Evolutionary conservation across 2,329 filamentous ascomycete species (phyloP).

Genomic region (Fusarium sulawesiense): DNA sequence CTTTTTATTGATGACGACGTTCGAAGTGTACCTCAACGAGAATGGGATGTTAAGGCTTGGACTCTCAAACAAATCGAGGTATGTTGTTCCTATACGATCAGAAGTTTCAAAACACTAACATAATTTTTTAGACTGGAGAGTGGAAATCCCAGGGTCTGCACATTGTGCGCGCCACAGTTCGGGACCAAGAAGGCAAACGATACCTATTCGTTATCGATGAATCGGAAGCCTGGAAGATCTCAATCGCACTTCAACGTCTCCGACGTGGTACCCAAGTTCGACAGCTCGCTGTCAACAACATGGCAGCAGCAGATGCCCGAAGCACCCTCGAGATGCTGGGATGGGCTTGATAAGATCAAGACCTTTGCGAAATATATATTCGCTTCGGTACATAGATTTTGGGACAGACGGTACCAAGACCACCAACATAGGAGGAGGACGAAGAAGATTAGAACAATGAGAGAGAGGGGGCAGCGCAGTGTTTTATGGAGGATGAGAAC

Average conservation of each 20-base stretch:
- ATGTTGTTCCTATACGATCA: slow-evolving; percentile 73
- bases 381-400: slow-evolving; percentile 45
- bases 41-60: slow-evolving; percentile 99
- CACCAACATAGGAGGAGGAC: slow-evolving; percentile 4
- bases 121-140: slow-evolving; percentile 62
- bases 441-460: slow-evolving; percentile 21
- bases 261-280: slow-evolving; percentile 70
- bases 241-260: slow-evolving; percentile 69
- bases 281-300: slow-evolving; percentile 67
- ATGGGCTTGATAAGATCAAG: slow-evolving; percentile 54
- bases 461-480: slow-evolving; percentile 18
- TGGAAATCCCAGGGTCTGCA: slow-evolving; percentile 68
- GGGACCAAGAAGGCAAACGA: slow-evolving; percentile 74
- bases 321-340: slow-evolving; percentile 69
- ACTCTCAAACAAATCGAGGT: slow-evolving; percentile 93
- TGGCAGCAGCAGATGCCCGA: slow-evolving; percentile 66
- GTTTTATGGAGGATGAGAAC: slow-evolving; percentile 35
- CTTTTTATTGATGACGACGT: slow-evolving; percentile 98
- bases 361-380: slow-evolving; percentile 32
- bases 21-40: slow-evolving; percentile 88
- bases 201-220: slow-evolving; percentile 74
- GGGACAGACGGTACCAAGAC: slow-evolving; percentile 37
- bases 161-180: slow-evolving; percentile 70
- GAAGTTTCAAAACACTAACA: slow-evolving; percentile 58
- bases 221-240: slow-evolving; percentile 76